phyloP scores from a whole-genome alignment of 805 yeast species.

The Ogataea methanolica region DNA sequence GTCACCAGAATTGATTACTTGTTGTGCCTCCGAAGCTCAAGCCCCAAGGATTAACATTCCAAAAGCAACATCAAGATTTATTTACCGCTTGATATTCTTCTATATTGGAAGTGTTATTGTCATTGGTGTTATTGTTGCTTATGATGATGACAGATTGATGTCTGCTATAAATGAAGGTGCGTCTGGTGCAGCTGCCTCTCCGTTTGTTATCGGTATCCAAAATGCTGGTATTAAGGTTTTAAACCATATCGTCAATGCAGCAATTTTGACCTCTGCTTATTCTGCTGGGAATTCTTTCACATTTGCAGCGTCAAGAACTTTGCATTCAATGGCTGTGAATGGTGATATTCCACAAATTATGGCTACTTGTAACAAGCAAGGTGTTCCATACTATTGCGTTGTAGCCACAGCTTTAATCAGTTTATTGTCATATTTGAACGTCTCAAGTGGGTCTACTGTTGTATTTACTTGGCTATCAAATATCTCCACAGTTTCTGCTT shows the following conservation, averaged over 20 bases:
- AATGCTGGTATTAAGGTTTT: conserved; percentile 55
- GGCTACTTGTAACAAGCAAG: conserved; percentile 46
- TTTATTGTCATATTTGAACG: conserved; percentile 50
- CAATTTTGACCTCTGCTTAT: conserved; percentile 54
- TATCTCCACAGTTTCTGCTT: conserved; percentile 62
- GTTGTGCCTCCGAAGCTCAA: conserved; percentile 54
- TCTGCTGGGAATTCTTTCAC: conserved; percentile 44
- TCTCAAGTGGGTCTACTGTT: conserved; percentile 43
- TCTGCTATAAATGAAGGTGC: conserved; percentile 40
- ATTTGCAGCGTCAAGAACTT: conserved; percentile 37
- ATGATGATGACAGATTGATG: conserved; percentile 44
- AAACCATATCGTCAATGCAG: conserved; percentile 59
- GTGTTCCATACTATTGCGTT: conserved; percentile 54
- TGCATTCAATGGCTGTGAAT: conserved; percentile 35
- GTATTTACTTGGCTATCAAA: conserved; percentile 66
- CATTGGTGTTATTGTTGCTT: conserved; percentile 57
- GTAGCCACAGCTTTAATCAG: conserved; percentile 35
- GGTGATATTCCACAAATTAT: conserved; percentile 58
- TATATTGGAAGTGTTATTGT: conserved; percentile 53
- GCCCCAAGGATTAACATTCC: conserved; percentile 58
- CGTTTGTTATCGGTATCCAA: conserved; percentile 61
- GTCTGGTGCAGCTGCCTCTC: conserved; percentile 57
- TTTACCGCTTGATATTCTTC: conserved; percentile 58
- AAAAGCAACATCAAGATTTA: conserved; percentile 55
- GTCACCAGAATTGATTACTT: conserved; percentile 60